Evolutionary conservation across 2,329 filamentous ascomycete genomes (phyloP).

Genomic region (Pseudophaeomoniella oleicola): DNA sequence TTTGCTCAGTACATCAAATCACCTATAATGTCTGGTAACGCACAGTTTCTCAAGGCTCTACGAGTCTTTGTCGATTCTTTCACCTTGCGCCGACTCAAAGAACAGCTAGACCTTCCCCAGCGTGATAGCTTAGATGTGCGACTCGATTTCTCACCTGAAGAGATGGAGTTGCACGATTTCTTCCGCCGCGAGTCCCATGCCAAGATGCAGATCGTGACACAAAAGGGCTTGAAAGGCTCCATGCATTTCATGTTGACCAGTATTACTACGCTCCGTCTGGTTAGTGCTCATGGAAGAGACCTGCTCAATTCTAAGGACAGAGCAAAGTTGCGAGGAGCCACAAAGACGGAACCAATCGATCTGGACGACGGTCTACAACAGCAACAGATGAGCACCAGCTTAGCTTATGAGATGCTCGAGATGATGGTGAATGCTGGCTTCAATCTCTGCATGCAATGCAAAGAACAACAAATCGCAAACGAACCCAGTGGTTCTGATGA

Average conservation of each 20-base stretch:
- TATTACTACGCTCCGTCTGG: conserved; percentile 74
- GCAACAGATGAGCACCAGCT: conserved; percentile 46
- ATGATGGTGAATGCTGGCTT: conserved; percentile 70
- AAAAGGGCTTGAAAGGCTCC: conserved; percentile 54
- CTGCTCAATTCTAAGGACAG: conserved; percentile 74
- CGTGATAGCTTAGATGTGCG: conserved; percentile 58
- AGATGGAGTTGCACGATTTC: conserved; percentile 65
- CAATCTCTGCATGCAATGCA: conserved; percentile 59
- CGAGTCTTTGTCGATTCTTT: conserved; percentile 88
- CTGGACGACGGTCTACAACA: conserved; percentile 57
- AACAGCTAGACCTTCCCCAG: conserved; percentile 69
- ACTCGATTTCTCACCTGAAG: conserved; percentile 61
- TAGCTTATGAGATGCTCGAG: conserved; percentile 74
- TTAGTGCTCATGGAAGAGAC: conserved; percentile 90
- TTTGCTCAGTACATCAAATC: conserved; percentile 70
- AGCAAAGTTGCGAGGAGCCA: conserved; percentile 63
- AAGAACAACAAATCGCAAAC: conserved; percentile 40
- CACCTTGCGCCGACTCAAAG: conserved; percentile 79
- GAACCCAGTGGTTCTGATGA: conserved; percentile 30
- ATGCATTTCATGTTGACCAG: conserved; percentile 89
- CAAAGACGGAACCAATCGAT: conserved; percentile 74
- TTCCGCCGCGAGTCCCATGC: conserved; percentile 71
- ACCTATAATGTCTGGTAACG: conserved; percentile 77
- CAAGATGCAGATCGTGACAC: conserved; percentile 63
- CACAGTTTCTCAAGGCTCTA: conserved; percentile 69